Percentiles rank a stretch among this genome's conserved stretches.
Conservation (phyloP, 441 rosid species). For the Dalechampia spathulata region DNA sequence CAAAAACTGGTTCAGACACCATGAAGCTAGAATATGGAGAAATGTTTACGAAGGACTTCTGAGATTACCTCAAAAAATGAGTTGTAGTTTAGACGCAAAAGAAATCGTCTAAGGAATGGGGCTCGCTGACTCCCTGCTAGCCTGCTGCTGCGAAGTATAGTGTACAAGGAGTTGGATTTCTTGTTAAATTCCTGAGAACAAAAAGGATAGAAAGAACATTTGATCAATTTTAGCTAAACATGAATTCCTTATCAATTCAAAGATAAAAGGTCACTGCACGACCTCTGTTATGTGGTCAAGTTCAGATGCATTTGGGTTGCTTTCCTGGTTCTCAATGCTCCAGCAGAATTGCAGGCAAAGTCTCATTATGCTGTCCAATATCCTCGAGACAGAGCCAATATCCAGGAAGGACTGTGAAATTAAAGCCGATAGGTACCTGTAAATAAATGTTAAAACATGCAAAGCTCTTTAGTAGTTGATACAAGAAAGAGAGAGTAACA, state of each 20-base stretch:
- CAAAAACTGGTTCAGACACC: conserved; percentile 2
- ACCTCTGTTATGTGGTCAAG: conserved; percentile 88
- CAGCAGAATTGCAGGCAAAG: conserved; percentile 97
- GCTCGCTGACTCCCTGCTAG: conserved; percentile 97
- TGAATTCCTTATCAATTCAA: neutral
- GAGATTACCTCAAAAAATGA: conserved; percentile 75
- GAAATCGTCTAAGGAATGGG: conserved; percentile 93
- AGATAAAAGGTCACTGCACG: neutral
- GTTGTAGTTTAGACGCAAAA: conserved; percentile 83
- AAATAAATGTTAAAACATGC: conserved; percentile 7
- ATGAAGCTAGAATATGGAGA: neutral
- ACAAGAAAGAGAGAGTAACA: neutral
- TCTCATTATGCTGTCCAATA: conserved; percentile 91
- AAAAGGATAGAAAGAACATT: neutral
- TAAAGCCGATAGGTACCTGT: conserved; percentile 90
- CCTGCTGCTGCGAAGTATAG: conserved; percentile 87
- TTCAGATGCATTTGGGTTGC: conserved; percentile 62
- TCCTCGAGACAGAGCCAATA: conserved; percentile 92
- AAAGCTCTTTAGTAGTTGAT: too few species aligned
- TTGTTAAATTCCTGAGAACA: conserved; percentile 79
- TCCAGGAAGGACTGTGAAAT: conserved; percentile 95
- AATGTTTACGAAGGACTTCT: neutral
- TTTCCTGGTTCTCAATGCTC: conserved; percentile 91
- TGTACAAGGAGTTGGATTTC: conserved; percentile 85
- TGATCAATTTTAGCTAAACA: neutral